These are phyloP conservation scores for Trichoderma koningii DNA, from an alignment of 2,329 filamentous ascomycete species.

Conservation along the genomic window DNA sequence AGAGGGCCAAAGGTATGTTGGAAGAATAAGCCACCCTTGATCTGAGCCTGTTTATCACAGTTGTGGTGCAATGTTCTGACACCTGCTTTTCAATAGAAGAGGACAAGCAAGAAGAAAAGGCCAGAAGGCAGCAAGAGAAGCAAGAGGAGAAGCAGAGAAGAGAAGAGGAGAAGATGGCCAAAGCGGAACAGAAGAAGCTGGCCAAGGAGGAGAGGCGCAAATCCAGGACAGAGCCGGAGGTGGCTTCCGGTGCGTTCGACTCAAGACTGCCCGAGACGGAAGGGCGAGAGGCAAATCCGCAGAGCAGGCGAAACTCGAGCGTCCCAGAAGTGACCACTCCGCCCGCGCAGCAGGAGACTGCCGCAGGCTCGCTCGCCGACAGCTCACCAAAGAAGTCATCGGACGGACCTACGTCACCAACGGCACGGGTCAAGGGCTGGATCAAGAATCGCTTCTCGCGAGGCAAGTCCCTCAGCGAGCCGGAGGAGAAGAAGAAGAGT, in stretches of 20 bases:
- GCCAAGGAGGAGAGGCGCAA: constrained; percentile 57
- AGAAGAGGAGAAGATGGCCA: constrained; percentile 55
- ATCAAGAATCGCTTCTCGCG: constrained; percentile 56
- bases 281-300: constrained; percentile 7
- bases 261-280: constrained; percentile 26
- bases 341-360: background rate
- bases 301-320: background rate
- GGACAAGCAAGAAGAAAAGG: constrained; percentile 42
- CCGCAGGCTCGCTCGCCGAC: background rate
- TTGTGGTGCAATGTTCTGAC: no score
- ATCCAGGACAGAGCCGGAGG: constrained; percentile 32
- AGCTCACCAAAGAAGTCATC: constrained; percentile 8
- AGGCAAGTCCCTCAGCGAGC: constrained; percentile 45
- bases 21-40: no score
- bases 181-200: constrained; percentile 55
- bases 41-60: no score
- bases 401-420: constrained; percentile 37
- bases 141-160: constrained; percentile 46
- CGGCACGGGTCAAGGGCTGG: constrained; percentile 55
- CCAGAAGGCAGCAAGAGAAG: constrained; percentile 32
- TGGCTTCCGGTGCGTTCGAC: constrained; percentile 30
- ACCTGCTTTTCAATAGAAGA: constrained; percentile 42
- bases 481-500: constrained; percentile 41
- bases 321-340: background rate
- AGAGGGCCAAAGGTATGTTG: constrained; percentile 60